A percentile compares a stretch with the other conserved stretches of the same genome.
phyloP scores from a whole-genome alignment of 306 rosid genomes.

The Dicorynia guianensis region DNA sequence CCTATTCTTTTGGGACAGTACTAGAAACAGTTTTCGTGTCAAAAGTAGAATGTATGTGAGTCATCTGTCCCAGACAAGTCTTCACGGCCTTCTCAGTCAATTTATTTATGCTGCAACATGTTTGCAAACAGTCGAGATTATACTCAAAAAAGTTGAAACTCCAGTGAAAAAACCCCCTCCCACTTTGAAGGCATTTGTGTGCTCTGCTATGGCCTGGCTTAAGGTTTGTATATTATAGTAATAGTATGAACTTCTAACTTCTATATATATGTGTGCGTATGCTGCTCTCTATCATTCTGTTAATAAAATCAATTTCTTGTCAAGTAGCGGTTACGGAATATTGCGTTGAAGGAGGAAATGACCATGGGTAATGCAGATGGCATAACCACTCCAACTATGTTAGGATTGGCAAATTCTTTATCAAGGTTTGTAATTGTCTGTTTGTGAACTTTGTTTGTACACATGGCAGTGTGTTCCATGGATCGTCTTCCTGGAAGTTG shows the following conservation, averaged over 20 bases:
- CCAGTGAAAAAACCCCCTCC: conserved; percentile 59
- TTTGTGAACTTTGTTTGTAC: conserved; percentile 6
- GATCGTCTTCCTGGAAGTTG: conserved; percentile 1
- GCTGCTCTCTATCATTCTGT: conserved; percentile 2
- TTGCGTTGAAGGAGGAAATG: conserved; percentile 77
- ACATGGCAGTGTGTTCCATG: neutral
- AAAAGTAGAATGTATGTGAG: conserved; percentile 65
- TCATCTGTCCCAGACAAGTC: conserved; percentile 79
- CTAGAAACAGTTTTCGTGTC: conserved; percentile 51
- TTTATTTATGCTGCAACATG: conserved; percentile 82
- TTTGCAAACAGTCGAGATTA: conserved; percentile 65
- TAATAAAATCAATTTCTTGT: conserved; percentile 17
- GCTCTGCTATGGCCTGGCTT: conserved; percentile 79
- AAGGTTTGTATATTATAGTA: conserved; percentile 51
- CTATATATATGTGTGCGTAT: neutral
- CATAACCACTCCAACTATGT: conserved; percentile 68
- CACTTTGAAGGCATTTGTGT: conserved; percentile 74
- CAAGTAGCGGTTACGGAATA: conserved; percentile 71
- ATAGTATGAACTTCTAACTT: neutral
- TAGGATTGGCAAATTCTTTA: conserved; percentile 82
- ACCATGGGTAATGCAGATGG: conserved; percentile 48
- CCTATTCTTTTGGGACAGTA: conserved; percentile 71
- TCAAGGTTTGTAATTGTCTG: conserved; percentile 66
- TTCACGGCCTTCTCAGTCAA: conserved; percentile 66
- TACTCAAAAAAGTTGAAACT: conserved; percentile 55